Evolutionary conservation across 1,284 basidiomycete genomes (phyloP).

Genomic region (Ceratobasidium sp.): DNA sequence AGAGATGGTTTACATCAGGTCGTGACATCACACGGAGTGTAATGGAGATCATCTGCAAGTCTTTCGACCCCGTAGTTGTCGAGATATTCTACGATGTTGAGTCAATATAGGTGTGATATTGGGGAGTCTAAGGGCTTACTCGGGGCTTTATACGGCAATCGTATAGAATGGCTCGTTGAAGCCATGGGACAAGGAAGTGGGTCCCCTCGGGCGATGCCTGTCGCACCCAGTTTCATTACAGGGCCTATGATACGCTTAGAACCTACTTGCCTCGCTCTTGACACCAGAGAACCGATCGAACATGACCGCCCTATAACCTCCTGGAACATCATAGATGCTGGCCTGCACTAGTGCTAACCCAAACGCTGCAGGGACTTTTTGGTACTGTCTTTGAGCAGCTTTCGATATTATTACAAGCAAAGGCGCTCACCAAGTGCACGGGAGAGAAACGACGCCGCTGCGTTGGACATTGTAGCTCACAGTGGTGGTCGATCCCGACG

Average conservation of each 20-base stretch:
- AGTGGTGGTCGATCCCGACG: conserved; percentile 10
- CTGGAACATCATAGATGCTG: conserved; percentile 91
- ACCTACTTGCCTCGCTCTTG: conserved; percentile 64
- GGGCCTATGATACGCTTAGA: background rate
- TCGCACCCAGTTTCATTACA: background rate
- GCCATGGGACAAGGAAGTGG: conserved; percentile 94
- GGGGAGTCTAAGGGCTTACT: conserved; percentile 55
- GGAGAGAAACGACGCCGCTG: conserved; percentile 15
- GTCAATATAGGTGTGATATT: background rate
- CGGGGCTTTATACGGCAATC: conserved; percentile 98
- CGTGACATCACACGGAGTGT: conserved; percentile 95
- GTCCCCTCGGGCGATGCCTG: conserved; percentile 94
- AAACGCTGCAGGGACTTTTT: conserved; percentile 76
- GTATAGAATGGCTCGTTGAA: conserved; percentile 94
- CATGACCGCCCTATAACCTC: conserved; percentile 95
- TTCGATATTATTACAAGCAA: background rate
- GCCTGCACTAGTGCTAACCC: conserved; percentile 72
- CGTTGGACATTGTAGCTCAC: conserved; percentile 12
- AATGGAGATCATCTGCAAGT: conserved; percentile 97
- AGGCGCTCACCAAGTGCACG: conserved; percentile 13
- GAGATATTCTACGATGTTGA: conserved; percentile 83
- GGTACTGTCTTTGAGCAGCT: background rate
- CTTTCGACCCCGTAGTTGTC: conserved; percentile 94
- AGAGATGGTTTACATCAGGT: conserved; percentile 86
- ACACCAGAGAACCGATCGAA: conserved; percentile 98